Conservation (phyloP, 306 rosid species). For the Abrus pulchellus region DNA sequence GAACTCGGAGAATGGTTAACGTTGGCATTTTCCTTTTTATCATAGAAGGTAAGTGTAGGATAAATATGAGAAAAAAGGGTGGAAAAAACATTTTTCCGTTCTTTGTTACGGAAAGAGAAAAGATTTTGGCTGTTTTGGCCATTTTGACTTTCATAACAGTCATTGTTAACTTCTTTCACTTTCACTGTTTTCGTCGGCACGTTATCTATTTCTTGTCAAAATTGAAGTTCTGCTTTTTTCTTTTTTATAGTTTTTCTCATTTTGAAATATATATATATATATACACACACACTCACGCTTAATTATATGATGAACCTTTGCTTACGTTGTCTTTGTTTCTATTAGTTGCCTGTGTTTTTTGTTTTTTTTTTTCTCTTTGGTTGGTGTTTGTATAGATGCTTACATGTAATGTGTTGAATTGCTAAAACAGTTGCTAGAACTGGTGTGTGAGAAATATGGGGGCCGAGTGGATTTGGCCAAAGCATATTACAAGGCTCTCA, state of each 20-base stretch:
- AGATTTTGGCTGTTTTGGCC: neutral
- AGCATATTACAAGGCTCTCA: conserved; percentile 86
- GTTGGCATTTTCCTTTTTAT: no score
- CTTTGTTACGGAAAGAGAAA: no score
- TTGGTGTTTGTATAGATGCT: conserved; percentile 1
- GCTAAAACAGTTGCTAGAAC: conserved; percentile 70
- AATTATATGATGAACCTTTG: neutral
- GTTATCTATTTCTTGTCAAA: conserved; percentile 9
- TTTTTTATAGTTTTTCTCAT: neutral
- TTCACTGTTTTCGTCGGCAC: conserved; percentile 59
- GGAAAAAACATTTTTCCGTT: no score
- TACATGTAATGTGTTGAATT: neutral
- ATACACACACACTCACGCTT: neutral
- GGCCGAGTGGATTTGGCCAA: conserved; percentile 92
- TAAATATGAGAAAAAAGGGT: no score
- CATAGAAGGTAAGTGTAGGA: no score
- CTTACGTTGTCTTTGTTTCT: neutral
- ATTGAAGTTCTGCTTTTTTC: neutral
- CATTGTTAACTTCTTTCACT: neutral
- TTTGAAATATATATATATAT: neutral
- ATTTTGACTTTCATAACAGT: neutral
- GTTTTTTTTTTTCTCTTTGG: neutral
- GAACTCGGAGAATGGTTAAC: no score
- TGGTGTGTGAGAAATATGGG: conserved; percentile 90
- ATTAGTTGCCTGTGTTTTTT: neutral